phyloP scores from a whole-genome alignment of 345 rosid species.

The Fremontodendron californicum region DNA sequence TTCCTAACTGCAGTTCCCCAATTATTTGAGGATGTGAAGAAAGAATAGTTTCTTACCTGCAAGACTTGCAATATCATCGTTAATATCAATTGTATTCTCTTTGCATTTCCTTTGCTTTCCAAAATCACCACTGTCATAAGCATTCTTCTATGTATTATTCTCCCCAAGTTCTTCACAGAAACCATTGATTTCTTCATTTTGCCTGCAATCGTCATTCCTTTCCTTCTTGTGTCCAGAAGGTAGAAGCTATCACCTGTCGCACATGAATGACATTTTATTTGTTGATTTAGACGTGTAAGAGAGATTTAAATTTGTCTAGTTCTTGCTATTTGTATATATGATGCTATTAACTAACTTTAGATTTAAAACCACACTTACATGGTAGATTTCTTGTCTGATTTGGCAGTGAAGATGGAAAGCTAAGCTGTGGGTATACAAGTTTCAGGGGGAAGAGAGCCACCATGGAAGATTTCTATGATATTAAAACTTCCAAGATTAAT shows the following conservation, averaged over 20 bases:
- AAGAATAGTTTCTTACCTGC: neutral
- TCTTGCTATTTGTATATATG: neutral
- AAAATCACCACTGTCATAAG: neutral
- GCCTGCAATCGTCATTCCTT: neutral
- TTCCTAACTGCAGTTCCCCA: neutral
- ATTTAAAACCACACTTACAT: neutral
- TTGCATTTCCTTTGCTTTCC: neutral
- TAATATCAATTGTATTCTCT: neutral
- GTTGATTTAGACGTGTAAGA: neutral
- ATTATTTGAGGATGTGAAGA: neutral
- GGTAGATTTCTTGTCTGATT: slow-evolving; percentile 11
- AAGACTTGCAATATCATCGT: neutral
- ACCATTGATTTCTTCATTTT: neutral
- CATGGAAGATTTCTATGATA: slow-evolving; percentile 92
- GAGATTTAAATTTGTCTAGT: neutral
- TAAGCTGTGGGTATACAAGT: slow-evolving; percentile 94
- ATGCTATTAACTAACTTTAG: neutral
- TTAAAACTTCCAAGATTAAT: slow-evolving; percentile 60
- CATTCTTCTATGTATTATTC: neutral
- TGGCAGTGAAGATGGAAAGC: slow-evolving; percentile 75
- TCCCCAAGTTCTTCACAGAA: neutral
- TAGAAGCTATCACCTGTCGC: neutral
- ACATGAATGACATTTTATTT: neutral
- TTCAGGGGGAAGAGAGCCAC: slow-evolving; percentile 90
- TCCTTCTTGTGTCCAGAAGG: neutral